These are phyloP conservation scores for Ulvella scutata DNA, from an alignment of 139 green algal species.

Conservation along the genomic window DNA sequence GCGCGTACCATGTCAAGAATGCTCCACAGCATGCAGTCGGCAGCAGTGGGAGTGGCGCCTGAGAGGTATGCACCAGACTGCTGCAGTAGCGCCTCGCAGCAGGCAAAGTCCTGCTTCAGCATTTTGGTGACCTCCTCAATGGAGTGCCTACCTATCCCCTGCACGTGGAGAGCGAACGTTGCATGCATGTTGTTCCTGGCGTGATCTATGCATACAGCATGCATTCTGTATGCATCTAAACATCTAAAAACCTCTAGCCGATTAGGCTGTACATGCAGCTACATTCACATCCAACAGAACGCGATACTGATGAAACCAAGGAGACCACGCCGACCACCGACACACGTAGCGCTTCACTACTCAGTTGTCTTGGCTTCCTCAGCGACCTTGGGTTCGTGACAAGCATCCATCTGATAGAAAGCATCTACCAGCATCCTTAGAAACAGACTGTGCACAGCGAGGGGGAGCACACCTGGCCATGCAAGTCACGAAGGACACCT, in stretches of 20 bases:
- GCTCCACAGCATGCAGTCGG: background rate
- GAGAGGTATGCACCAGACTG: background rate
- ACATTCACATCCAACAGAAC: background rate
- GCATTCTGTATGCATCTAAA: too few relatives aligned
- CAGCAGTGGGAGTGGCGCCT: background rate
- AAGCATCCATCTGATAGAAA: background rate
- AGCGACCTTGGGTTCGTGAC: background rate
- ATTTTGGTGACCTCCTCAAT: background rate
- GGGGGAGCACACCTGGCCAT: background rate
- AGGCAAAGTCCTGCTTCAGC: background rate
- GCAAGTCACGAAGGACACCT: background rate
- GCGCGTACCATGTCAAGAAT: conserved; percentile 2
- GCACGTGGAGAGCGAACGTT: too few relatives aligned
- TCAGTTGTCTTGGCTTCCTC: background rate
- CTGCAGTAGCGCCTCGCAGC: background rate
- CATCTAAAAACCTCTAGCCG: background rate
- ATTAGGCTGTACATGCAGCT: background rate
- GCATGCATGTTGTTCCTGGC: too few relatives aligned
- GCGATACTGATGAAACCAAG: background rate
- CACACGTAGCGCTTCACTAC: background rate
- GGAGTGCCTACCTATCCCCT: background rate
- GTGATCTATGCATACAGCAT: too few relatives aligned
- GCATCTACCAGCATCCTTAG: background rate
- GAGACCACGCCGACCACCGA: background rate
- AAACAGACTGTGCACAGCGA: background rate